Percentiles rank a stretch among this genome's conserved stretches.
Conservation (phyloP, 768 basidiomycete species). For the Auricularia sp. region DNA sequence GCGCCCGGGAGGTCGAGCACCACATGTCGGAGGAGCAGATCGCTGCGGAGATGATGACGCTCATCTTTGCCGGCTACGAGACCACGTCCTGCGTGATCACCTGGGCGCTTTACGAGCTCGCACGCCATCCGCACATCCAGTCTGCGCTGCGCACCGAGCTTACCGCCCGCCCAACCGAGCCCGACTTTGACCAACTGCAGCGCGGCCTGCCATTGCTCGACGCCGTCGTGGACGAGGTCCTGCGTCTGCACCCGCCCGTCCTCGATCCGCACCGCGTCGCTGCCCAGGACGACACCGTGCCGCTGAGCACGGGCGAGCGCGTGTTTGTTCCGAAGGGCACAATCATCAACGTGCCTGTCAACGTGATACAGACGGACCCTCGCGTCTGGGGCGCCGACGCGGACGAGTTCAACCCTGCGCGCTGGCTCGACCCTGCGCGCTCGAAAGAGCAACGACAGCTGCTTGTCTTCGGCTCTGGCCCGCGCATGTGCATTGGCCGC, state of each 20-base stretch:
- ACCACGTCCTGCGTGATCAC: slow-evolving; percentile 29
- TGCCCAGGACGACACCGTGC: slow-evolving; percentile 40
- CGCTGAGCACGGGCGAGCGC: slow-evolving; percentile 36
- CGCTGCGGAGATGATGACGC: slow-evolving; percentile 4
- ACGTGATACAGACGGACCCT: slow-evolving; percentile 45
- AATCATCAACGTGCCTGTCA: slow-evolving; percentile 43
- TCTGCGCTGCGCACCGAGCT: slow-evolving; percentile 47
- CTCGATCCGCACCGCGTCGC: slow-evolving; percentile 61
- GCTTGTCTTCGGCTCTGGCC: slow-evolving; percentile 27
- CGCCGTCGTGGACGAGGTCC: slow-evolving; percentile 49
- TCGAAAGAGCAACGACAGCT: background rate
- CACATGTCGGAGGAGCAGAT: slow-evolving; percentile 9
- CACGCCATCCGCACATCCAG: slow-evolving; percentile 42
- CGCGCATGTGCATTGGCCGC: slow-evolving; percentile 31
- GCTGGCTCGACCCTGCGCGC: slow-evolving; percentile 38
- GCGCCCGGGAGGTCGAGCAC: background rate
- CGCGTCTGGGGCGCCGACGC: slow-evolving; percentile 54
- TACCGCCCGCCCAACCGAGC: slow-evolving; percentile 28
- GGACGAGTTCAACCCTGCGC: slow-evolving; percentile 45
- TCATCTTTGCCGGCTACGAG: slow-evolving; percentile 35
- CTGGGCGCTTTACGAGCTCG: slow-evolving; percentile 62
- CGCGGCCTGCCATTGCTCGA: slow-evolving; percentile 45
- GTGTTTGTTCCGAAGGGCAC: slow-evolving; percentile 50
- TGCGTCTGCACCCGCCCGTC: slow-evolving; percentile 53
- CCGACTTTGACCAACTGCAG: slow-evolving; percentile 43